Conservation (phyloP, 2,329 filamentous ascomycete species). For the Mariannaea sp. region DNA sequence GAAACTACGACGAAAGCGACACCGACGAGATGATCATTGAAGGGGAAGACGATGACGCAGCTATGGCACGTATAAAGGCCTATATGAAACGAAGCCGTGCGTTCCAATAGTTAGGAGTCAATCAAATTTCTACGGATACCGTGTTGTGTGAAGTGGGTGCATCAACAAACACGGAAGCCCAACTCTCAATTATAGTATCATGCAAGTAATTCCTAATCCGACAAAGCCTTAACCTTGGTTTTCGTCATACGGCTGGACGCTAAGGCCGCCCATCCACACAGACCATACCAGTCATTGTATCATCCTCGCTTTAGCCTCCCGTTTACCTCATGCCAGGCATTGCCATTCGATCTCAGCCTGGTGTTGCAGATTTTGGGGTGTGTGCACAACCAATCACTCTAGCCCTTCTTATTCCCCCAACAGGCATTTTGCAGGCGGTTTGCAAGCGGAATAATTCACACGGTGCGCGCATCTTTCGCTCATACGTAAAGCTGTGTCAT, state of each 20-base stretch:
- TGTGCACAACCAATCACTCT: not conserved
- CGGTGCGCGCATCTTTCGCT: not conserved
- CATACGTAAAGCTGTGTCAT: not conserved
- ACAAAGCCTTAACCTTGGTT: not conserved
- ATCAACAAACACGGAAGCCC: not conserved
- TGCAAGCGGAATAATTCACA: not conserved
- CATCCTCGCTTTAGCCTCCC: not conserved
- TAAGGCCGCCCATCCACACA: not conserved
- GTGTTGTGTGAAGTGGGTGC: not conserved
- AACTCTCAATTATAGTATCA: not conserved
- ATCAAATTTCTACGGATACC: not conserved
- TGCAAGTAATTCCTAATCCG: constrained; percentile 2
- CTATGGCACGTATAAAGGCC: constrained; percentile 46
- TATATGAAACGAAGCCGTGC: constrained; percentile 44
- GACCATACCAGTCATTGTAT: constrained; percentile 11
- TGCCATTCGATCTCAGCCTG: constrained; percentile 23
- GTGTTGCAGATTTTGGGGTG: constrained; percentile 18
- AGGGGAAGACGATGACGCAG: constrained; percentile 44
- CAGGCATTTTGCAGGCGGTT: not conserved
- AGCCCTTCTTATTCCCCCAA: constrained; percentile 10
- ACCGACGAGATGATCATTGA: constrained; percentile 47
- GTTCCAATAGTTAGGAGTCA: constrained; percentile 29
- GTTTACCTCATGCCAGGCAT: constrained; percentile 21
- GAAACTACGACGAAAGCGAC: constrained; percentile 44
- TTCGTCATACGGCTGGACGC: not conserved